These are phyloP conservation scores for Rhizopus delemar DNA, from an alignment of 371 early-diverging fungal genomes.

Conservation along the genomic window DNA sequence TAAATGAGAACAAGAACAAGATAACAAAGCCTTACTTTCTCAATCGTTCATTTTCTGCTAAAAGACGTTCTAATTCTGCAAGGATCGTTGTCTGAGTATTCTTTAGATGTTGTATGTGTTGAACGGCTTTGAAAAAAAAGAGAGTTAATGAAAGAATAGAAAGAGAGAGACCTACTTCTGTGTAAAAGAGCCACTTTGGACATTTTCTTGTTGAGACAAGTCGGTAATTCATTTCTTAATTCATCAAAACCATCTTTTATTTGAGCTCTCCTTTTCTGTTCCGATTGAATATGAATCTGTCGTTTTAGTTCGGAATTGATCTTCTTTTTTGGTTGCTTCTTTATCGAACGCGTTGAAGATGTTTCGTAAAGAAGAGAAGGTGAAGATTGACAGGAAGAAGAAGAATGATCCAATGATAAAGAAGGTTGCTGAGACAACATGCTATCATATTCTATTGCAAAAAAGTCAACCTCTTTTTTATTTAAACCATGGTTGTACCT, in stretches of 20 bases:
- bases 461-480: too few relatives aligned
- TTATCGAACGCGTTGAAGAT: background rate
- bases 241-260: constrained; percentile 66
- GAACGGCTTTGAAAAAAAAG: constrained; percentile 32
- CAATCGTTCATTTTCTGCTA: constrained; percentile 49
- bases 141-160: background rate
- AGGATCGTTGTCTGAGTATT: constrained; percentile 45
- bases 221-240: constrained; percentile 53
- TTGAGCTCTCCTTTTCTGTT: constrained; percentile 61
- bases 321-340: constrained; percentile 1
- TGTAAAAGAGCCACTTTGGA: constrained; percentile 57
- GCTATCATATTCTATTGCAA: too few relatives aligned
- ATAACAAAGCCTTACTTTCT: constrained; percentile 35
- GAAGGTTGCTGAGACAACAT: background rate
- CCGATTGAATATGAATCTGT: constrained; percentile 63
- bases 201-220: constrained; percentile 57
- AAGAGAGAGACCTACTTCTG: constrained; percentile 36
- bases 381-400: background rate
- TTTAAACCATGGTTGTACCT: too few relatives aligned
- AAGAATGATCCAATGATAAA: background rate
- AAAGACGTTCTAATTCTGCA: constrained; percentile 43
- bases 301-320: constrained; percentile 50
- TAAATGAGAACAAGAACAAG: background rate
- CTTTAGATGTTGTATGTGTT: constrained; percentile 52
- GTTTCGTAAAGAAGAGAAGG: background rate